These are phyloP conservation scores for Coprinopsis sp. DNA, from an alignment of 768 basidiomycete species.

Conservation along the genomic window DNA sequence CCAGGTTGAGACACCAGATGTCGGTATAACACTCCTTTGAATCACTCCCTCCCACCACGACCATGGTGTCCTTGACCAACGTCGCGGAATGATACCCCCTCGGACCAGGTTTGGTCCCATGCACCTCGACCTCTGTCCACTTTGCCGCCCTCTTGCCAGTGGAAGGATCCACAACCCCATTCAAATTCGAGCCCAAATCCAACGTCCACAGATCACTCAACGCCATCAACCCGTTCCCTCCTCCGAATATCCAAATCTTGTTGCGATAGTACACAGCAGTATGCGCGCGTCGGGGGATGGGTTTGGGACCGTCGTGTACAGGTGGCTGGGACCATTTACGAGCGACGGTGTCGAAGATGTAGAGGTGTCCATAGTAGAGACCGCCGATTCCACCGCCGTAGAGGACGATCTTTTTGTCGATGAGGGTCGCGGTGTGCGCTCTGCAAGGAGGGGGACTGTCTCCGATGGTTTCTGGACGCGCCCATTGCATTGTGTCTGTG, in stretches of 20 bases:
- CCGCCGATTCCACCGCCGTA: constrained; percentile 87
- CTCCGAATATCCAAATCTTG: constrained; percentile 85
- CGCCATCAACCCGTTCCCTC: constrained; percentile 90
- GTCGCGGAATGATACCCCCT: constrained; percentile 92
- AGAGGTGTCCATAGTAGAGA: constrained; percentile 78
- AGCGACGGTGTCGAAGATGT: constrained; percentile 73
- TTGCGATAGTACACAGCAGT: constrained; percentile 70
- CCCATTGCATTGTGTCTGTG: constrained; percentile 87
- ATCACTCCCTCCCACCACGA: constrained; percentile 89
- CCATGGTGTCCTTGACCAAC: constrained; percentile 78
- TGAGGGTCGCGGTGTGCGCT: constrained; percentile 83
- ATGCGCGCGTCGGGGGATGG: constrained; percentile 81
- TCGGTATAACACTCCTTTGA: constrained; percentile 85
- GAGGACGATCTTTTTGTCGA: constrained; percentile 74
- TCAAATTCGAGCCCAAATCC: constrained; percentile 44
- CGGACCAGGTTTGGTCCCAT: constrained; percentile 51
- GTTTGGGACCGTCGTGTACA: constrained; percentile 32
- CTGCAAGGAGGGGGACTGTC: constrained; percentile 78
- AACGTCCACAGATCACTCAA: constrained; percentile 89
- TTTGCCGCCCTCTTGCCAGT: constrained; percentile 19
- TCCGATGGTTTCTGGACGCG: constrained; percentile 70
- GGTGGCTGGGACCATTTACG: constrained; percentile 60
- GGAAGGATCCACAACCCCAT: constrained; percentile 14
- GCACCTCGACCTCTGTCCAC: constrained; percentile 49
- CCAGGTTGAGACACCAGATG: constrained; percentile 81